Conservation (phyloP, 306 rosid genomes). For the Trichosanthes cucumerina region DNA sequence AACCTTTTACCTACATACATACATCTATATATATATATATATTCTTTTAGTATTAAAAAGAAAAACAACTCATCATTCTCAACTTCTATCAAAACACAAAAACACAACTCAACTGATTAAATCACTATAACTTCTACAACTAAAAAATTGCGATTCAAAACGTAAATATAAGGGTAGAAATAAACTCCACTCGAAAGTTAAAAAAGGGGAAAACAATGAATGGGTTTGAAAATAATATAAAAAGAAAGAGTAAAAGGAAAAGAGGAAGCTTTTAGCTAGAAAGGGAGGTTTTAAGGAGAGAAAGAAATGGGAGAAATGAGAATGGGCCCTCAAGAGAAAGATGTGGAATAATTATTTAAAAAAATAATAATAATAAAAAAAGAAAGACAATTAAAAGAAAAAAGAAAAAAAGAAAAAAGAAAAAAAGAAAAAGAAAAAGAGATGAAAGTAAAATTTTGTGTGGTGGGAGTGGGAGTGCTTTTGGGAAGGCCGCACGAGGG, state of each 20-base stretch:
- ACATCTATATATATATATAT: too few relatives aligned
- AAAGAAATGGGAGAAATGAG: neutral
- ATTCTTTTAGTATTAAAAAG: too few relatives aligned
- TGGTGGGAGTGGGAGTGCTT: neutral
- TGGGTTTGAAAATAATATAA: neutral
- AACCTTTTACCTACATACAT: too few relatives aligned
- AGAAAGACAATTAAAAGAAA: too few relatives aligned
- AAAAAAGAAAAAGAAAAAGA: neutral
- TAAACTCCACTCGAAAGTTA: neutral
- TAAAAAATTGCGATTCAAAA: too few relatives aligned
- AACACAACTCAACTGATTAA: too few relatives aligned
- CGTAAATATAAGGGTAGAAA: neutral
- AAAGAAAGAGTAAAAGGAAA: neutral
- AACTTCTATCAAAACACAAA: too few relatives aligned
- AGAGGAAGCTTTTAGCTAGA: neutral
- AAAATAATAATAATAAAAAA: neutral
- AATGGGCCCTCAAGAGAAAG: neutral
- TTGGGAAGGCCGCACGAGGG: constrained; percentile 6
- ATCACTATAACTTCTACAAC: too few relatives aligned
- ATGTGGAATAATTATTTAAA: neutral
- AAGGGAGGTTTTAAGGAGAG: constrained; percentile 2
- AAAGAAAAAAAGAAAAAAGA: too few relatives aligned
- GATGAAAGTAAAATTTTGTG: neutral
- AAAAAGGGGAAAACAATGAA: neutral
- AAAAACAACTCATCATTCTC: too few relatives aligned